These are phyloP conservation scores for Epichloe gansuensis DNA, from an alignment of 2,329 filamentous ascomycete species.

Conservation along the genomic window DNA sequence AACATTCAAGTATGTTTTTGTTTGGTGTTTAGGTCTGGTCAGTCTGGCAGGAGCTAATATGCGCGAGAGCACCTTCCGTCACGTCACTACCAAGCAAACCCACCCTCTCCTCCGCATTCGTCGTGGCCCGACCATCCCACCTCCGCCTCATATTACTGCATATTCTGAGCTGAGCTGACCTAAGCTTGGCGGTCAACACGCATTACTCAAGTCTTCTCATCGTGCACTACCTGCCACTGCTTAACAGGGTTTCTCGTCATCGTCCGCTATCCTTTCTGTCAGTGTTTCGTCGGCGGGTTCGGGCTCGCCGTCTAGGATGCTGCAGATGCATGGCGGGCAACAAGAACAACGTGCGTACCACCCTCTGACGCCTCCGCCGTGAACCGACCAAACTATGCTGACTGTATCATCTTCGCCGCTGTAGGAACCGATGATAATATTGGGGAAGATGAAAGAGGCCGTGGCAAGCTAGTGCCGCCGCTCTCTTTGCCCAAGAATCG, in stretches of 20 bases:
- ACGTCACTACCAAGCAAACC: not conserved
- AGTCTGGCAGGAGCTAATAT: too few relatives aligned
- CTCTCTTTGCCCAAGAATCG: conserved; percentile 50
- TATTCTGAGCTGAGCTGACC: conserved; percentile 1
- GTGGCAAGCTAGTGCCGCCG: conserved; percentile 32
- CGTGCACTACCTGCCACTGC: not conserved
- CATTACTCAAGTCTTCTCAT: not conserved
- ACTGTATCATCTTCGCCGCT: conserved; percentile 12
- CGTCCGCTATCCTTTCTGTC: conserved; percentile 11
- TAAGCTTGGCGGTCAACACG: not conserved
- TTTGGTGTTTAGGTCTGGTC: too few relatives aligned
- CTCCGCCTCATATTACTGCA: not conserved
- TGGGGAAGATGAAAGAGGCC: conserved; percentile 27
- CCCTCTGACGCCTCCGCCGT: not conserved
- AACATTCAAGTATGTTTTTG: too few relatives aligned
- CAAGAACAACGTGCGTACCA: conserved; percentile 26
- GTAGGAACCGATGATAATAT: conserved; percentile 21
- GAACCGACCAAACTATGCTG: conserved; percentile 1
- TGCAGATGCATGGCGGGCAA: conserved; percentile 30
- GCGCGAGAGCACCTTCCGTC: not conserved
- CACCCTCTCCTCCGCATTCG: not conserved
- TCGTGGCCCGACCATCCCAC: not conserved
- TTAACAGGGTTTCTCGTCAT: conserved; percentile 3
- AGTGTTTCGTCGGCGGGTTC: conserved; percentile 5
- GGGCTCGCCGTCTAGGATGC: conserved; percentile 27